These are phyloP conservation scores for Globisporangium echinulatum DNA, from an alignment of 352 stramenopile species.

Conservation along the genomic window DNA sequence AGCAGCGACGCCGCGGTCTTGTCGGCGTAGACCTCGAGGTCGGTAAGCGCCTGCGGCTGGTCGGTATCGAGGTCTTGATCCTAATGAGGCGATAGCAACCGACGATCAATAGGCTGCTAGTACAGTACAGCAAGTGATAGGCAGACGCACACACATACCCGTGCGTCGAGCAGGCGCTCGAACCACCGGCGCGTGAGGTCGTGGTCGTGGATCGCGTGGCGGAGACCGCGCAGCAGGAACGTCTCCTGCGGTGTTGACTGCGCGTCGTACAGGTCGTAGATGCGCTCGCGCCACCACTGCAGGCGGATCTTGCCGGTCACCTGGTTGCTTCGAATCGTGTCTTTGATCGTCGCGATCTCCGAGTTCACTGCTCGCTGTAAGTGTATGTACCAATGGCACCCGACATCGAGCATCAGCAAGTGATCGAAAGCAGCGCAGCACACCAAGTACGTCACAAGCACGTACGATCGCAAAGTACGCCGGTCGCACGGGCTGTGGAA, in stretches of 20 bases:
- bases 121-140: neutral
- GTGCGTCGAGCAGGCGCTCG: conserved; percentile 86
- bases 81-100: conserved; percentile 13
- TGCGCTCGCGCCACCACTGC: conserved; percentile 89
- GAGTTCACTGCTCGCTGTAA: conserved; percentile 83
- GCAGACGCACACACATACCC: conserved; percentile 20
- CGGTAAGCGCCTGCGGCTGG: conserved; percentile 52
- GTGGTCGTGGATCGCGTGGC: conserved; percentile 56
- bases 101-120: neutral
- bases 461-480: conserved; percentile 81
- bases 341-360: conserved; percentile 87
- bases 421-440: no score
- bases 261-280: conserved; percentile 61
- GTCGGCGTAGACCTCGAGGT: conserved; percentile 85
- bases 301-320: conserved; percentile 86
- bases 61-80: conserved; percentile 84
- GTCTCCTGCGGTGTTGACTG: conserved; percentile 32
- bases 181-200: conserved; percentile 88
- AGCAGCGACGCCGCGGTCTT: conserved; percentile 86
- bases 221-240: conserved; percentile 62
- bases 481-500: conserved; percentile 50
- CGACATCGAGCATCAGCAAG: no score
- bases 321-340: conserved; percentile 80
- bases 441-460: neutral
- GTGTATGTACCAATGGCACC: neutral